phyloP scores from a whole-genome alignment of 169 alveolate genomes.

The Eimeria necatrix region DNA sequence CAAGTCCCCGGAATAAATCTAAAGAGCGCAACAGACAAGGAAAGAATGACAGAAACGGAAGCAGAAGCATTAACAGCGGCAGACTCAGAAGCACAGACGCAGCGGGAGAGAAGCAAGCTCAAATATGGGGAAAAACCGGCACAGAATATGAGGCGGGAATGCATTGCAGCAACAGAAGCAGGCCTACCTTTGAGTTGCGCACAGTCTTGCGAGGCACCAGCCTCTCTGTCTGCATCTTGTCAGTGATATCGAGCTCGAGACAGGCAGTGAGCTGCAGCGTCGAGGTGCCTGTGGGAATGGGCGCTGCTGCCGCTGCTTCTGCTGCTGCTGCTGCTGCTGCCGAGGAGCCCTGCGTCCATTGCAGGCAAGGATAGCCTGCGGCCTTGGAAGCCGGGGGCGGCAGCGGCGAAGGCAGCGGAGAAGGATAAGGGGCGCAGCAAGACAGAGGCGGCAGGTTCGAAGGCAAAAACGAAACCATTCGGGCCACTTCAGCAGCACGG shows the following conservation, averaged over 20 bases:
- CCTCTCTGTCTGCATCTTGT: neutral
- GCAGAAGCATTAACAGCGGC: neutral
- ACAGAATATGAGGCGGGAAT: neutral
- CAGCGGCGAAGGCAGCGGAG: slow-evolving; percentile 23
- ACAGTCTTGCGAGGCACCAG: neutral
- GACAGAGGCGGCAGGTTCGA: neutral
- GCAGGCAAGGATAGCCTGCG: neutral
- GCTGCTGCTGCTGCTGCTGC: neutral
- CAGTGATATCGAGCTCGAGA: neutral
- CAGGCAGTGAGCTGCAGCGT: slow-evolving; percentile 45
- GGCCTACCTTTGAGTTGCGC: neutral
- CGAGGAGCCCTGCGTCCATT: slow-evolving; percentile 6
- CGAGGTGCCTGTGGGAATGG: slow-evolving; percentile 7
- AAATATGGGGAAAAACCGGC: neutral
- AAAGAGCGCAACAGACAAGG: neutral
- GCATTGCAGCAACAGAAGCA: neutral
- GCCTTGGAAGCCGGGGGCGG: neutral
- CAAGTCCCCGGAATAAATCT: slow-evolving; percentile 17
- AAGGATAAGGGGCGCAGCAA: slow-evolving; percentile 2
- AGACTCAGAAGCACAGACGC: neutral
- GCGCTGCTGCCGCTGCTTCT: neutral
- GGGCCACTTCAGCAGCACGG: slow-evolving; percentile 9
- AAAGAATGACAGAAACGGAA: neutral
- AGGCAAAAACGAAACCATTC: neutral
- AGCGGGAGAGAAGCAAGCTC: too few relatives aligned